Evolutionary conservation across 306 rosid species (phyloP).

Genomic region (Rosa rugosa): DNA sequence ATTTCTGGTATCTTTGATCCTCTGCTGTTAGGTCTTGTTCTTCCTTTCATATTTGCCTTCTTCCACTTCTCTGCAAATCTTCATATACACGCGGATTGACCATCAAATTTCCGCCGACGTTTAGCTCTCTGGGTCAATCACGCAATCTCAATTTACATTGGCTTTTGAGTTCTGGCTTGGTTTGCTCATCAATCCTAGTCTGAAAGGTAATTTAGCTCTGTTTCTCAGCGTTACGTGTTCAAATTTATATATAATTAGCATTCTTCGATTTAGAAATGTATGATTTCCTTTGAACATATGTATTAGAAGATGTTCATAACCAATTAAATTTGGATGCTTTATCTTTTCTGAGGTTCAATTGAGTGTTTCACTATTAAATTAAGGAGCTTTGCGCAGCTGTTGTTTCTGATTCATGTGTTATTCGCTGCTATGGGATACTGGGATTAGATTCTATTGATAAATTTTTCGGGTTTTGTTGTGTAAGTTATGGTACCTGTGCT

Average conservation of each 20-base stretch:
- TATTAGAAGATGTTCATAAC: neutral
- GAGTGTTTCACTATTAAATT: neutral
- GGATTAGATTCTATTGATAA: conserved; percentile 6
- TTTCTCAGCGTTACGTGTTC: neutral
- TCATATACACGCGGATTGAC: neutral
- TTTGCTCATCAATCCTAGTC: neutral
- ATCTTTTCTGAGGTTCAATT: neutral
- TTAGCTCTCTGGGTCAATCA: neutral
- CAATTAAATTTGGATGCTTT: neutral
- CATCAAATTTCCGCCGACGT: neutral
- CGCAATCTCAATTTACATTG: neutral
- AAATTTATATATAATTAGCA: neutral
- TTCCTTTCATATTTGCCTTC: neutral
- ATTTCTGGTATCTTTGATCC: neutral
- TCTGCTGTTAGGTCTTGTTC: neutral
- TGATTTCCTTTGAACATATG: neutral
- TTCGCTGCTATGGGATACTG: neutral
- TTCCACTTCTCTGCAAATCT: neutral
- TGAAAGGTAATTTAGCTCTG: conserved; percentile 7
- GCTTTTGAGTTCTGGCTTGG: neutral
- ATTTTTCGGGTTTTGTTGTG: neutral
- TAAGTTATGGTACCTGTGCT: neutral
- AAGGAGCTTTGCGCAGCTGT: neutral
- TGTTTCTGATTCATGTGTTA: neutral
- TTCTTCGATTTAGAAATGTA: neutral